A percentile compares a stretch with the other conserved stretches of the same genome.
Conservation (phyloP, 1,284 basidiomycete genomes). For the Athelia sp. region DNA sequence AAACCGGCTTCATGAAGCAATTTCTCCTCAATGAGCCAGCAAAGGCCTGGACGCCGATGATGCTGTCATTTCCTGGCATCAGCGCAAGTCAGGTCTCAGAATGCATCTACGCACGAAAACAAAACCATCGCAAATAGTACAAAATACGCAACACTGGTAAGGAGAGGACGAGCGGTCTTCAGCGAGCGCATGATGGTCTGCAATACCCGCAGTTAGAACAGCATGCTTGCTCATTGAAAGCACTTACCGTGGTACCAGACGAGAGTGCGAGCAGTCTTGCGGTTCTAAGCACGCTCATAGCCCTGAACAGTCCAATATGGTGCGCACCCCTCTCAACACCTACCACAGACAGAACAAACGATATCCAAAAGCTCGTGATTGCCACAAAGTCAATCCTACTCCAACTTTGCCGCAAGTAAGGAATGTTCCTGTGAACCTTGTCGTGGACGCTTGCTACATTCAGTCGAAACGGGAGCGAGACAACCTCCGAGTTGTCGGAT, state of each 20-base stretch:
- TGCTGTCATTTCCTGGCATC: slow-evolving; percentile 35
- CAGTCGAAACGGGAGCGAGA: slow-evolving; percentile 64
- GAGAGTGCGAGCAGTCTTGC: slow-evolving; percentile 86
- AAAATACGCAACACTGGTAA: slow-evolving; percentile 89
- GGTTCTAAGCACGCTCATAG: slow-evolving; percentile 83
- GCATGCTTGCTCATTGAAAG: neutral
- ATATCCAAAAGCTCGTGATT: slow-evolving; percentile 78
- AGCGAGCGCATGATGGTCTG: slow-evolving; percentile 92
- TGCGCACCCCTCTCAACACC: slow-evolving; percentile 62
- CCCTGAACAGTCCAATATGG: slow-evolving; percentile 88
- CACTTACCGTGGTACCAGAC: slow-evolving; percentile 80
- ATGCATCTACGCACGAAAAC: slow-evolving; percentile 63
- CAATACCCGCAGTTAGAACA: neutral
- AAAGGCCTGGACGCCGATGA: slow-evolving; percentile 90
- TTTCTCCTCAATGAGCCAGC: slow-evolving; percentile 74
- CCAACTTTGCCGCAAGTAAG: slow-evolving; percentile 94
- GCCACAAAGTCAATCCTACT: slow-evolving; percentile 89
- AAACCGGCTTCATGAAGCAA: slow-evolving; percentile 48
- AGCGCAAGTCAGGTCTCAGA: slow-evolving; percentile 3
- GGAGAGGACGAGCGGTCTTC: slow-evolving; percentile 85
- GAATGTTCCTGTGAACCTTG: slow-evolving; percentile 59
- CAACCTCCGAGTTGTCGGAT: slow-evolving; percentile 40
- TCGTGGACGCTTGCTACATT: slow-evolving; percentile 50
- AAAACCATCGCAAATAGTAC: slow-evolving; percentile 86
- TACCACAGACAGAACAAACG: slow-evolving; percentile 63